Percentiles rank a stretch among this genome's conserved stretches.
Conservation (phyloP, 495 filamentous ascomycete genomes). For the Astrothelium macrocarpum region DNA sequence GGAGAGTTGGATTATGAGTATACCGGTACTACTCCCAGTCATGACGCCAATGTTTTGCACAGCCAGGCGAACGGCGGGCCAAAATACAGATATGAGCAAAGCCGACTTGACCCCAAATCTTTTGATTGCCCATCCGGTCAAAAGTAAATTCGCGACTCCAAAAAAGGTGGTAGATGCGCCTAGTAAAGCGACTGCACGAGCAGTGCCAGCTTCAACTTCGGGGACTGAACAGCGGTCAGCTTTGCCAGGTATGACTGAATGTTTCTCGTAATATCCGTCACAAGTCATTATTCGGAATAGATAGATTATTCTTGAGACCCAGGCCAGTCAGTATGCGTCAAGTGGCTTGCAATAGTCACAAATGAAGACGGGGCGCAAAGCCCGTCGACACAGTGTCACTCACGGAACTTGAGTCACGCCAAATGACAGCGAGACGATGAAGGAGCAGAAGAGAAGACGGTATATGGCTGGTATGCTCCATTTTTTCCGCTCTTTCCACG, state of each 20-base stretch:
- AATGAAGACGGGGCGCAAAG: background rate
- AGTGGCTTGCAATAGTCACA: too few species aligned
- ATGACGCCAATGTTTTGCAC: conserved; percentile 46
- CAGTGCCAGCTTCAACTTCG: conserved; percentile 47
- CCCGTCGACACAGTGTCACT: conserved; percentile 12
- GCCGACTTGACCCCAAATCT: conserved; percentile 43
- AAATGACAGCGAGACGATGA: conserved; percentile 47
- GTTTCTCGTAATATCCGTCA: conserved; percentile 47
- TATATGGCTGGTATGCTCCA: conserved; percentile 20
- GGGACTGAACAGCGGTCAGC: conserved; percentile 37
- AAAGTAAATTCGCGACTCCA: conserved; percentile 46
- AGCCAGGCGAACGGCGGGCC: conserved; percentile 43
- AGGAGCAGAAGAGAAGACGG: conserved; percentile 38
- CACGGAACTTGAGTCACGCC: conserved; percentile 51
- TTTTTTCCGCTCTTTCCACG: conserved; percentile 1
- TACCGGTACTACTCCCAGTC: conserved; percentile 41
- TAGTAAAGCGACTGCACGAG: conserved; percentile 42
- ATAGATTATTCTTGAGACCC: conserved; percentile 43
- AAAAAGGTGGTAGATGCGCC: conserved; percentile 36
- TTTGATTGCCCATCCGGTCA: conserved; percentile 50
- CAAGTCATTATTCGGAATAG: conserved; percentile 51
- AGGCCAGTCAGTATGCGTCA: too few species aligned
- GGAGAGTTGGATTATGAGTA: conserved; percentile 45
- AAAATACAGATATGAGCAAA: conserved; percentile 41
- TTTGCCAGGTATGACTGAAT: conserved; percentile 24